A percentile compares a stretch with the other conserved stretches of the same genome.
These are phyloP conservation scores for Cytospora mali DNA, from an alignment of 2,329 filamentous ascomycete species.

Conservation along the genomic window DNA sequence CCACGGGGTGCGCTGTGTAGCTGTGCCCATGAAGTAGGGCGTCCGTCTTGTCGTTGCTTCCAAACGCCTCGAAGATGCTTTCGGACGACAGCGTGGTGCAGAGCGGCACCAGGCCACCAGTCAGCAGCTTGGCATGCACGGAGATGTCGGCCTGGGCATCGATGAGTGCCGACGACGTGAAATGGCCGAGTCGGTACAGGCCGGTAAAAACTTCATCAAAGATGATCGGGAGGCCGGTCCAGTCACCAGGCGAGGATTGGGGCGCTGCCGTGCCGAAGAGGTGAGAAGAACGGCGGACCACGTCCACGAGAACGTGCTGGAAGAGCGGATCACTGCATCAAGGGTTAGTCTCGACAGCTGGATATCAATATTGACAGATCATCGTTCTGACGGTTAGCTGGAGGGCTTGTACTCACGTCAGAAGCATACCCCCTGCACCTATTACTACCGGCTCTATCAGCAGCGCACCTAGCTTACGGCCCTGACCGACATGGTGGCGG, in stretches of 20 bases:
- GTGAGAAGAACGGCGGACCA: conserved; percentile 62
- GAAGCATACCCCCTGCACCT: conserved; percentile 81
- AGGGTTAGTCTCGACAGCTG: neutral
- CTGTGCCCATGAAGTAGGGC: conserved; percentile 83
- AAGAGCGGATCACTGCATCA: conserved; percentile 73
- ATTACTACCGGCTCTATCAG: conserved; percentile 81
- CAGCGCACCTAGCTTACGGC: conserved; percentile 72
- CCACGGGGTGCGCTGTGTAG: conserved; percentile 82
- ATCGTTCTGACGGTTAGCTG: neutral
- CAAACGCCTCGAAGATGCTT: conserved; percentile 71
- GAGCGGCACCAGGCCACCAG: conserved; percentile 76
- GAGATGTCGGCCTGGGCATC: conserved; percentile 71
- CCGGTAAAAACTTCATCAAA: conserved; percentile 90
- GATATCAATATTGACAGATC: too few relatives aligned
- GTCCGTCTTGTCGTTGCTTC: conserved; percentile 72
- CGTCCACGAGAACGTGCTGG: conserved; percentile 69
- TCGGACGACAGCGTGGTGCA: conserved; percentile 76
- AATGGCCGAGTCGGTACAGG: conserved; percentile 76
- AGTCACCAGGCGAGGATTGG: conserved; percentile 41
- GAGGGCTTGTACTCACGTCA: conserved; percentile 50
- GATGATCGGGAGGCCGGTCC: conserved; percentile 76
- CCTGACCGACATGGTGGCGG: conserved; percentile 53
- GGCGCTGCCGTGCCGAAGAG: conserved; percentile 50
- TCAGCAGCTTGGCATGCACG: conserved; percentile 82
- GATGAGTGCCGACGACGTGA: conserved; percentile 71